Conservation (phyloP, 495 filamentous ascomycete species). For the Pyrenula aspistea region DNA sequence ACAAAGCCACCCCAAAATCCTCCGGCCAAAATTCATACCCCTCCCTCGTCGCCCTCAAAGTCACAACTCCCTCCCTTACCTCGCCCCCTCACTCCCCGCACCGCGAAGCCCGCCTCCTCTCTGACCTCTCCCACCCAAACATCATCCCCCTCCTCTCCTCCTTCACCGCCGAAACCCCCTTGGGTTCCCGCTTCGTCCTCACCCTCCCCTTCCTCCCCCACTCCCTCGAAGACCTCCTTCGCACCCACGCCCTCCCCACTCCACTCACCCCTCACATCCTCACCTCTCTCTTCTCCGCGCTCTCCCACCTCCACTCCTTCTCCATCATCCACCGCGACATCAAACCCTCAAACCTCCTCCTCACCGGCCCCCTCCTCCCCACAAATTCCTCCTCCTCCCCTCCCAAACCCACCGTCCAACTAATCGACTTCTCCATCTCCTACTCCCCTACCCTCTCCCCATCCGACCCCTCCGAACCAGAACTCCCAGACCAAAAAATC, state of each 20-base stretch:
- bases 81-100: slow-evolving; percentile 68
- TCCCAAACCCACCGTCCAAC: slow-evolving; percentile 48
- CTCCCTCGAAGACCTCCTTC: slow-evolving; percentile 54
- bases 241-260: slow-evolving; percentile 28
- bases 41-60: slow-evolving; percentile 64
- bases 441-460: slow-evolving; percentile 53
- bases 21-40: slow-evolving; percentile 12
- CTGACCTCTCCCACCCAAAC: slow-evolving; percentile 26
- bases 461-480: slow-evolving; percentile 40
- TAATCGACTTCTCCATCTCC: slow-evolving; percentile 87
- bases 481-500: slow-evolving; percentile 46
- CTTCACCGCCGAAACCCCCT: slow-evolving; percentile 50
- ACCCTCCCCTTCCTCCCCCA: slow-evolving; percentile 75
- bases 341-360: slow-evolving; percentile 82
- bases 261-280: slow-evolving; percentile 37
- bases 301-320: slow-evolving; percentile 56
- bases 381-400: slow-evolving; percentile 23
- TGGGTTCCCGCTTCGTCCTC: slow-evolving; percentile 54
- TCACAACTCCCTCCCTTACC: slow-evolving; percentile 62
- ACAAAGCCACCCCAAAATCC: slow-evolving; percentile 35
- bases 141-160: slow-evolving; percentile 57
- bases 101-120: slow-evolving; percentile 65
- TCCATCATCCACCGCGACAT: slow-evolving; percentile 87
- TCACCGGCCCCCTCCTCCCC: slow-evolving; percentile 63
- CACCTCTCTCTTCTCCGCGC: slow-evolving; percentile 56